These are phyloP conservation scores for Salix suchowensis DNA, from an alignment of 345 rosid genomes.

Conservation along the genomic window DNA sequence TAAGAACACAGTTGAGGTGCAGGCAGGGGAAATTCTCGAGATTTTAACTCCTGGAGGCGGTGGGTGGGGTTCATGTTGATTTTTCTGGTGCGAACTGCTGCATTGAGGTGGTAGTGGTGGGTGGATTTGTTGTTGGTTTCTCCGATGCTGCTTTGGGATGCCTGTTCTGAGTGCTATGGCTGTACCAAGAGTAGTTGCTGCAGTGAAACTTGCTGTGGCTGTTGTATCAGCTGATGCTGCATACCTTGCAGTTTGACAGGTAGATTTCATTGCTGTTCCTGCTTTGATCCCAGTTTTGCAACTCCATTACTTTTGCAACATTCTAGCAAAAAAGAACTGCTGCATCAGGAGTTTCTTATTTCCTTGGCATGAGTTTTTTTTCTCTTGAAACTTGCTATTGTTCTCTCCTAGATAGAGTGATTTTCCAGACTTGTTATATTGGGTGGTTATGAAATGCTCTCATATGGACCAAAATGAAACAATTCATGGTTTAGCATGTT, in stretches of 20 bases:
- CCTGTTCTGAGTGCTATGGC: neutral
- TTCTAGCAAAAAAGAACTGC: neutral
- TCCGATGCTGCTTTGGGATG: neutral
- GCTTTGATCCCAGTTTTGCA: neutral
- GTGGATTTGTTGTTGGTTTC: neutral
- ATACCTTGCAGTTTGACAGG: neutral
- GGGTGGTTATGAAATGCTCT: neutral
- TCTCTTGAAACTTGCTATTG: neutral
- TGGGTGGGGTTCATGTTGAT: slow-evolving; percentile 55
- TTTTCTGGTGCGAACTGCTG: neutral
- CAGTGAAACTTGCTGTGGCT: neutral
- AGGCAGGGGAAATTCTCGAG: slow-evolving; percentile 76
- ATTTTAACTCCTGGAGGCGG: slow-evolving; percentile 94
- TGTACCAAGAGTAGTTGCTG: neutral
- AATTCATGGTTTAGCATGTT: too few species aligned
- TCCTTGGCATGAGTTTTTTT: neutral
- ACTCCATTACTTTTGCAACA: neutral
- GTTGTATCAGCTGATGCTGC: neutral
- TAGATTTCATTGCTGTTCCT: neutral
- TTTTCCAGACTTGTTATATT: neutral
- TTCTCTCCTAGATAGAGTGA: neutral
- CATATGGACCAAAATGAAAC: too few species aligned
- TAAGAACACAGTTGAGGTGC: slow-evolving; percentile 71
- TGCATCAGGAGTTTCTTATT: neutral
- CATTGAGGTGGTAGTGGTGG: neutral